Evolutionary conservation across 2,329 filamentous ascomycete genomes (phyloP), one percentile per base, ranked within the genome.

Genomic region (Venturia asperata): DNA sequence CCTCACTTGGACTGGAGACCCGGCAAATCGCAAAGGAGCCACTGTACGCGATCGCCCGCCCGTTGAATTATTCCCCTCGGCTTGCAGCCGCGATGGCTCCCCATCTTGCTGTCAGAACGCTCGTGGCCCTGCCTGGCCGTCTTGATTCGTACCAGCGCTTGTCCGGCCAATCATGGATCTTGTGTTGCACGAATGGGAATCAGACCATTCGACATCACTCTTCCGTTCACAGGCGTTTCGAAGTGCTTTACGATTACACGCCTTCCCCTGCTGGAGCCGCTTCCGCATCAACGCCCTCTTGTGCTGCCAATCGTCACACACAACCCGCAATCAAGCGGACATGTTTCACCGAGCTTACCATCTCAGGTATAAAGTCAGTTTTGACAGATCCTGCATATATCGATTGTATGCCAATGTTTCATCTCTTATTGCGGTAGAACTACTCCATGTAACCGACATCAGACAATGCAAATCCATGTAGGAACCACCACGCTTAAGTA

Each of bases 301-400:
- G 49, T 55, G 9, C 24, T 2, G 9, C 27, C 27, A 37, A n/a
- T 19, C 10, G 5, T 24, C 27, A n/a, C 30, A 56, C 15, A n/a
- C 9, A 24, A 37, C 52, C 30, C 52, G 30, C 27, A 52, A 52
- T 27, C 47, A 27, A 52, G 47, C 47, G 47, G n/a, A n/a, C 5
- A 58, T 9, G 52, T 58, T n/a, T 21, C 52, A 58, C 52, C 30
- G 30, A 34, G 15, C 52, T 58, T 34, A 58, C 52, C 30, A 58
- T 13, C 10, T n/a, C 7, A n/a, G 30, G 27, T n/a, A n/a, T 58
- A 37, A 58, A n/a, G 3, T 58, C 52, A 4, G 5, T 37, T 58
- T 15, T 37, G 30, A 34, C 52, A 58, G 30, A 58, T 58, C 52
- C 19, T 58, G 52, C 52, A 37, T 58, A 24, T 17, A 17, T 15